Evolutionary conservation across 768 basidiomycete genomes (phyloP), one percentile per base, ranked within the genome.

Genomic region (Tricholomella constricta): DNA sequence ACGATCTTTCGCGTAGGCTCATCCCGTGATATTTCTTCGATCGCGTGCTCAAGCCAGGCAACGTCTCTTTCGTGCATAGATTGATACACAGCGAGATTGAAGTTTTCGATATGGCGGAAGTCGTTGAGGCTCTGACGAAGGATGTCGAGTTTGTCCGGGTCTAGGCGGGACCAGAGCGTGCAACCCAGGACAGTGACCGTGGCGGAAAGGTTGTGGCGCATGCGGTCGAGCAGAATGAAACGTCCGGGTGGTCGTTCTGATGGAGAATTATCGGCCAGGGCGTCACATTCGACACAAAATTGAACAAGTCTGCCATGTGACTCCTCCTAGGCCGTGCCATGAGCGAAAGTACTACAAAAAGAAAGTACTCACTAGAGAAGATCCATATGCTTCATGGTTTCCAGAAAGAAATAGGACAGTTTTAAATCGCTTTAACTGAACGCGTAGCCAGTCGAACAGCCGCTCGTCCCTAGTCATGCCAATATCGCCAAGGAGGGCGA

Each of bases 151-250:
- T 66, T 58, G 15, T 62, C 64, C 0, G 65, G 63, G 52, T 69
- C 60, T 35, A 72, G 64, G 6, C 48, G 45, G 4, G 70, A 63
- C 72, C 73, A 76, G 22, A 77, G 67, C 4, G 75, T 76, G 61
- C 73, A 76, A 4, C 74, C 75, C 12, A 75, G 70, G n/a, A 76
- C 58, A 20, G 71, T 72, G 14, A 72, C 35, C 1, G 53, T 65
- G 6, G 65, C 57, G 4, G 67, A 61, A 20, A 74, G 38, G 47
- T 75, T 71, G 57, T 66, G 59, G 25, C 72, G 68, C 19, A 66
- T 69, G 34, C 66, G 66, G 52, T 71, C 51, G 5, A 75, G 64
- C 32, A 69, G 57, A 19, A 74, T 55, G 59, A 72, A 71, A 14
- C n/a, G 56, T 55, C 3, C 68, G 68, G 31, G 31, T 6, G 29